Evolutionary conservation across 208 protist species (phyloP).

Genomic region (Crithidia thermophila): DNA sequence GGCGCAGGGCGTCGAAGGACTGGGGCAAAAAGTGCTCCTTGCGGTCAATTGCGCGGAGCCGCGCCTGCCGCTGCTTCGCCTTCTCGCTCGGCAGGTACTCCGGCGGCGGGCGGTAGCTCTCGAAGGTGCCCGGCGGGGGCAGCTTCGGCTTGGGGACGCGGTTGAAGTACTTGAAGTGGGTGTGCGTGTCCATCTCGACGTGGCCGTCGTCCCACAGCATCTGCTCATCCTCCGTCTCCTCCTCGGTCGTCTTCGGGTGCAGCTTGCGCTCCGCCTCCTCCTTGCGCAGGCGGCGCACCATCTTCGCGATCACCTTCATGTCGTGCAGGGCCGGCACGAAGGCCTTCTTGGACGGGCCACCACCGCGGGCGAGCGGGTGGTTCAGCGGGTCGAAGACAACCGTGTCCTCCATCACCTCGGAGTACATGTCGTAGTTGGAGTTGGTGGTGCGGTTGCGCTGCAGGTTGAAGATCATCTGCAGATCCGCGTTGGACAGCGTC

Average conservation of each 20-base stretch:
- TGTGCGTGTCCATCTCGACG: conserved; percentile 88
- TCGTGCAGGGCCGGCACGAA: conserved; percentile 89
- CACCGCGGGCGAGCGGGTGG: conserved; percentile 89
- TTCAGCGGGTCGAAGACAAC: conserved; percentile 92
- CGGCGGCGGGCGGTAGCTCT: conserved; percentile 98
- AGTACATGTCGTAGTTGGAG: conserved; percentile 90
- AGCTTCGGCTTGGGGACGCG: conserved; percentile 79
- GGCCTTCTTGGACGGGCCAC: conserved; percentile 78
- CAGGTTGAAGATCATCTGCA: conserved; percentile 94
- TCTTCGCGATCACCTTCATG: conserved; percentile 92
- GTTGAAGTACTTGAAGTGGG: conserved; percentile 89
- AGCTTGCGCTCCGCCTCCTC: conserved; percentile 50
- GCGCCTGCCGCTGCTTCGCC: conserved; percentile 87
- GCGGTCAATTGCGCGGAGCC: conserved; percentile 90
- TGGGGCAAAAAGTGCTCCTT: conserved; percentile 94
- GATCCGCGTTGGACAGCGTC: conserved; percentile 86
- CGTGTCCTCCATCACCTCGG: conserved; percentile 77
- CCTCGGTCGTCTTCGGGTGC: conserved; percentile 20
- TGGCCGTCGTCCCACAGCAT: conserved; percentile 85
- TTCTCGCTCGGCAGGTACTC: conserved; percentile 97
- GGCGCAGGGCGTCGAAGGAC: conserved; percentile 91
- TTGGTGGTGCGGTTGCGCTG: conserved; percentile 92
- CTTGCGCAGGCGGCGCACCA: conserved; percentile 80
- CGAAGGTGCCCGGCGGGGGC: conserved; percentile 93
- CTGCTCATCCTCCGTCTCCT: conserved; percentile 40